Percentiles rank a stretch among this genome's conserved stretches.
phyloP scores from a whole-genome alignment of 2,329 filamentous ascomycete species.

The Arthrobotrys pseudoclavata region DNA sequence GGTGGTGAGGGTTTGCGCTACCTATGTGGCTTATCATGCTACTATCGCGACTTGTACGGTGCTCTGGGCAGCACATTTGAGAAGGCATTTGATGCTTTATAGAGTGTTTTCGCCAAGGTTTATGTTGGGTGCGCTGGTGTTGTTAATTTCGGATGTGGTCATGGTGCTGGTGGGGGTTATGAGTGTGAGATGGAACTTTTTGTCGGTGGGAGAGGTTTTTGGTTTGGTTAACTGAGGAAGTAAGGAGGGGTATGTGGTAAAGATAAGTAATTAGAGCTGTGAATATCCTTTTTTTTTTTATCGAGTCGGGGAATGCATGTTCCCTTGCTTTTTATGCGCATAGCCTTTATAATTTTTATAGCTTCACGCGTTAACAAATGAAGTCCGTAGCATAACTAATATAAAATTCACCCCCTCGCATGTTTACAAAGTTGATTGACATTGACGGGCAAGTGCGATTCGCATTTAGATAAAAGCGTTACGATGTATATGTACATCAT shows the following conservation, averaged over 20 bases:
- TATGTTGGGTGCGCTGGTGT: constrained; percentile 80
- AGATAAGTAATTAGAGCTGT: background rate
- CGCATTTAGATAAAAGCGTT: background rate
- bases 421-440: background rate
- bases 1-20: constrained; percentile 78
- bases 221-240: constrained; percentile 73
- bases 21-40: constrained; percentile 85
- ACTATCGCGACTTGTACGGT: constrained; percentile 87
- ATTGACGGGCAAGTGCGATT: background rate
- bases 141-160: constrained; percentile 80
- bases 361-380: background rate
- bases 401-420: background rate
- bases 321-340: background rate
- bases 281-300: background rate
- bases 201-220: constrained; percentile 88
- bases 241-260: background rate
- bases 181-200: constrained; percentile 80
- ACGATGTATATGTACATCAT: constrained; percentile 13
- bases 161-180: constrained; percentile 73
- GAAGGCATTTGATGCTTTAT: constrained; percentile 96
- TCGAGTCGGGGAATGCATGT: background rate
- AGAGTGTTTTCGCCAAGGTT: constrained; percentile 92
- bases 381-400: background rate
- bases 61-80: constrained; percentile 87
- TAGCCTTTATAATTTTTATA: background rate